Conservation (phyloP, 192 early-diverging fungal genomes). For the Coemansia sp. region DNA sequence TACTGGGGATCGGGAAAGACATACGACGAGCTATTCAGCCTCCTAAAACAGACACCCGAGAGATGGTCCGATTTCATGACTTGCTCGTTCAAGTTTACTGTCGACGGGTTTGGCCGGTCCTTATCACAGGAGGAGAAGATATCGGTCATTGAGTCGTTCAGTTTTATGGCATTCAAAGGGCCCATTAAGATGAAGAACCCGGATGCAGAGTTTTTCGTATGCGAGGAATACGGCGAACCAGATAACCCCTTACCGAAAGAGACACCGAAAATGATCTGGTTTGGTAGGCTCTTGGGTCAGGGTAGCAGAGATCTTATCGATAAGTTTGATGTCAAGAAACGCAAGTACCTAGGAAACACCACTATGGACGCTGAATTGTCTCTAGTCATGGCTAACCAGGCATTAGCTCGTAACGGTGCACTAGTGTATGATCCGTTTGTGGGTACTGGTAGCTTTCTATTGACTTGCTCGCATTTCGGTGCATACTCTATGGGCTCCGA, state of each 20-base stretch:
- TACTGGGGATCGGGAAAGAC: slow-evolving; percentile 73
- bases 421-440: slow-evolving; percentile 97
- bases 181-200: slow-evolving; percentile 84
- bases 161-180: slow-evolving; percentile 82
- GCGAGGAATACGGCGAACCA: slow-evolving; percentile 79
- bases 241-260: slow-evolving; percentile 21
- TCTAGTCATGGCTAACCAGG: slow-evolving; percentile 95
- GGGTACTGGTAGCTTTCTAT: slow-evolving; percentile 91
- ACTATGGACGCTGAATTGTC: slow-evolving; percentile 99
- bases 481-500: slow-evolving; percentile 90
- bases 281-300: slow-evolving; percentile 71
- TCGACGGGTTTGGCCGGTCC: slow-evolving; percentile 78
- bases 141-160: slow-evolving; percentile 79
- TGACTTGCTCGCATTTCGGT: slow-evolving; percentile 95
- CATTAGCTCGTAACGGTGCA: slow-evolving; percentile 71
- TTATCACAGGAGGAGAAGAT: slow-evolving; percentile 76
- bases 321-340: slow-evolving; percentile 94
- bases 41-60: slow-evolving; percentile 65
- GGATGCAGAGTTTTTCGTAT: slow-evolving; percentile 71
- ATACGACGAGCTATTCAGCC: slow-evolving; percentile 64
- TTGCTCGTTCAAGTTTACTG: slow-evolving; percentile 74
- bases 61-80: slow-evolving; percentile 60
- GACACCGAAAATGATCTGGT: slow-evolving; percentile 60
- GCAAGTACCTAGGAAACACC: slow-evolving; percentile 94
- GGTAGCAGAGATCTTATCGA: slow-evolving; percentile 72